Percentiles rank a stretch among this genome's conserved stretches.
These are phyloP conservation scores for Russula dissimulans DNA, from an alignment of 768 basidiomycete genomes.

Conservation along the genomic window DNA sequence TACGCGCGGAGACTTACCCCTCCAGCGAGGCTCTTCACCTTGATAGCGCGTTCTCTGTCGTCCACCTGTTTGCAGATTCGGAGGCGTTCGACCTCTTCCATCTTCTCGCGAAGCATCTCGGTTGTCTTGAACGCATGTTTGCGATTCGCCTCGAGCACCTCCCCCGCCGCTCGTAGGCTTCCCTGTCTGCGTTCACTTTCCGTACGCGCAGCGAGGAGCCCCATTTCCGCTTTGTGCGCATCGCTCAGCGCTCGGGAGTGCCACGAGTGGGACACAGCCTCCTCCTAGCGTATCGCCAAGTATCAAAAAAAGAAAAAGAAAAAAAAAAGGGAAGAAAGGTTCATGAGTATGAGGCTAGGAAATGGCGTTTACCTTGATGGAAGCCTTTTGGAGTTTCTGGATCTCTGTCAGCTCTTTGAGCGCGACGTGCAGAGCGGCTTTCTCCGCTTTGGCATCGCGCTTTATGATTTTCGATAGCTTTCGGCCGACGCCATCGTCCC, in stretches of 20 bases:
- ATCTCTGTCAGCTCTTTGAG: constrained; percentile 57
- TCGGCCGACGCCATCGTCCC: constrained; percentile 43
- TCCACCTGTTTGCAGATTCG: constrained; percentile 58
- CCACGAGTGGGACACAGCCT: constrained; percentile 44
- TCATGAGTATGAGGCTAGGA: too few relatives aligned
- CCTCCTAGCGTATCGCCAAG: constrained; percentile 31
- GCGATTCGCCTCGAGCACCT: constrained; percentile 41
- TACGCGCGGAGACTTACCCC: constrained; percentile 1
- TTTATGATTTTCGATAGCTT: constrained; percentile 61
- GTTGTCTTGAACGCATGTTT: constrained; percentile 50
- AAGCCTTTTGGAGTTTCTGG: constrained; percentile 61
- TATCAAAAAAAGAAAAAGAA: too few relatives aligned
- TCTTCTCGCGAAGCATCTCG: constrained; percentile 56
- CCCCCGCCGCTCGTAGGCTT: constrained; percentile 34
- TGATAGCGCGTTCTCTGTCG: constrained; percentile 29
- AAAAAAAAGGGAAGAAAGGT: not conserved
- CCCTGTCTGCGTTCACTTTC: constrained; percentile 21
- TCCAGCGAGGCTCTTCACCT: constrained; percentile 9
- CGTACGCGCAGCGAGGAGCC: constrained; percentile 47
- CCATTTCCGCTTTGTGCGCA: constrained; percentile 56
- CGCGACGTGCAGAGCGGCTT: constrained; percentile 47
- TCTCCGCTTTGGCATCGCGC: constrained; percentile 59
- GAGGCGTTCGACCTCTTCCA: constrained; percentile 62
- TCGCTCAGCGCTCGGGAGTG: constrained; percentile 45
- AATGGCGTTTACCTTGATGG: constrained; percentile 39